Base-by-base conservation (phyloP, 2,329 filamentous ascomycete genomes). In the Microascus cirrosus region DNA sequence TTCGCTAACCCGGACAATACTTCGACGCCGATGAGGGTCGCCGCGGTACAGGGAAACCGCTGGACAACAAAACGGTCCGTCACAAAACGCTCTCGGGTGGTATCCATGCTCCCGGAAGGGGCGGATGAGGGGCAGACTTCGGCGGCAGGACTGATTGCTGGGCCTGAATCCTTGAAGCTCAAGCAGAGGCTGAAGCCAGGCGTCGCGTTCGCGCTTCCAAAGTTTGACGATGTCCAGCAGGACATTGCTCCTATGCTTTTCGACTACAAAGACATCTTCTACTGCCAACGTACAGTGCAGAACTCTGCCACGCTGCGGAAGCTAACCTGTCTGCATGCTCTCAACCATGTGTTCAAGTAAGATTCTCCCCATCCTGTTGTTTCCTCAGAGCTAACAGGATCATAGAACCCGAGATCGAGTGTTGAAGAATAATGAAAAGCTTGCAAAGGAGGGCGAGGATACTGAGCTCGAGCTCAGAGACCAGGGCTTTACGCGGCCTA, bases 401-500 rank as follows among this genome's bases (percentile, higher is more conserved):
- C 28, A 1, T 55, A 85, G 82, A 70, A 96, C 93, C 1, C 85
- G 94, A 62, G 93, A 97, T 67, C 83, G 85, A 34, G 88, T 97
- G 0, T 82, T 97, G 60, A 97, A 96, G 71, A 95, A 97, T 73
- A 97, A 92, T 67, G 83, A 88, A 57, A 89, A 85, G 62, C 73
- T 95, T 12, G 77, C 86, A 11, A 85, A 85, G 64, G 83, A 87
- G 57, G 78, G 82, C 3, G 79, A 81, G 11, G 78, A 78, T 42
- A 74, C 80, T 18, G 85, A 89, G 42, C 73, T 88, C 4, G 90
- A 96, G 63, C 77, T 91, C 20, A 84, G 91, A 62, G 94, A 99
- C 64, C 94, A 99, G 71, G 94, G 94, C 0, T 99, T 96, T 70
- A 96, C 93, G 0, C 80, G 94, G 5, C 94, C 94, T 8, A 97